Base-by-base conservation (phyloP, 2,329 filamentous ascomycete genomes). In the Plenodomus lindquistii region DNA sequence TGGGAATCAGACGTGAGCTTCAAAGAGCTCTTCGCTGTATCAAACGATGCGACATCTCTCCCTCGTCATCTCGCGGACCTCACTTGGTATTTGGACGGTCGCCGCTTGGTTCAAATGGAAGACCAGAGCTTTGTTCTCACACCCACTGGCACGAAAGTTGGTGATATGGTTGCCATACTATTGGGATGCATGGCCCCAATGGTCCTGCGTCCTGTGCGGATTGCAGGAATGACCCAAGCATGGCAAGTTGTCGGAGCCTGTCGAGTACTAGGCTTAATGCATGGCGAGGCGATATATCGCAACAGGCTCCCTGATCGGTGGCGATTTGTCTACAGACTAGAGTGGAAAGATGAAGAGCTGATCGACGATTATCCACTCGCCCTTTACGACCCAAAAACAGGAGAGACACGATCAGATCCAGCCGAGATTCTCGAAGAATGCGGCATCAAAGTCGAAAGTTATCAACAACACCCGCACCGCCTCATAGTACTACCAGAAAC, bases 391-490 rank as follows among this genome's bases (percentile, higher is more conserved):
- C 4, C 22, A n/a, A 17, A 44, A 18, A 37, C 48, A 3, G 10
- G 37, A 6, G 27, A 11, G 7, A 20, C 44, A 27, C 36, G 34
- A 13, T 38, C 27, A 9, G 15, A 51, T 29, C 44, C 48, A 19
- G 48, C 36, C 4, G n/a, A 47, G n/a, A 38, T 37, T 10, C n/a
- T 35, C 45, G 34, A 40, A 13, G 38, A 48, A 3, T 36, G 42
- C 27, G 49, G 44, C 3, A 48, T 52, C 41, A 44, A 48, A 18
- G 49, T 48, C 11, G 49, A 52, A 27, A 35, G 20, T 8, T 48
- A 48, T 27, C 18, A 40, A 15, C 19, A 27, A 37, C 15, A 37
- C 2, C 45, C 49, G 15, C 42, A 48, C 18, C 22, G 18, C 8
- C 38, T 52, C 18, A 37, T 39, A 18, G 49, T 48, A 0, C 24